Evolutionary conservation across 2,329 filamentous ascomycete genomes (phyloP).

Genomic region (Fusarium multiceps): DNA sequence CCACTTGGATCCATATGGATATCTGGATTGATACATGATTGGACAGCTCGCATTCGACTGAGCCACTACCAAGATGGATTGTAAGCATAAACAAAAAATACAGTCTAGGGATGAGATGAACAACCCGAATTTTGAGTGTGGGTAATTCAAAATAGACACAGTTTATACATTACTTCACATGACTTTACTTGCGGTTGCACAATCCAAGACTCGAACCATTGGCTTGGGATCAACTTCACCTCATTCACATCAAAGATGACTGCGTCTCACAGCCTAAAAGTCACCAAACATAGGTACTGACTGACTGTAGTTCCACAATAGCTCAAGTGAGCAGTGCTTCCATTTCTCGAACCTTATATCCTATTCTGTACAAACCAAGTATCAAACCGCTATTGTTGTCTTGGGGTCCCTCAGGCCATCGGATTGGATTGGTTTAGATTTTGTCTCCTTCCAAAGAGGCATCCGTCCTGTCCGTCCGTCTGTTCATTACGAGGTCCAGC

Average conservation of each 20-base stretch:
- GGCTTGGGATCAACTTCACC: background rate
- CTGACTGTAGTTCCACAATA: slow-evolving; percentile 21
- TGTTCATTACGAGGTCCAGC: slow-evolving; percentile 19
- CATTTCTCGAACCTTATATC: slow-evolving; percentile 25
- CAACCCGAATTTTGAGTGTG: background rate
- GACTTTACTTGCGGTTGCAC: background rate
- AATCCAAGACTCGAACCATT: background rate
- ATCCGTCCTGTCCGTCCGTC: slow-evolving; percentile 13
- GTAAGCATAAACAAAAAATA: background rate
- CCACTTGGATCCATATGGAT: background rate
- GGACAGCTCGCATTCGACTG: background rate
- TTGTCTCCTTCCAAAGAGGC: background rate
- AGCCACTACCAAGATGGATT: slow-evolving; percentile 3
- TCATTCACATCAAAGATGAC: slow-evolving; percentile 4
- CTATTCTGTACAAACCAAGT: slow-evolving; percentile 27
- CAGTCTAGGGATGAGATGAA: background rate
- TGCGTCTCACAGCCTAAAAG: background rate
- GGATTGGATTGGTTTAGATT: background rate
- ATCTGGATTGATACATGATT: background rate
- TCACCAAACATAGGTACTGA: background rate
- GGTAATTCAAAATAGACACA: background rate
- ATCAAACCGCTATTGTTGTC: slow-evolving; percentile 17
- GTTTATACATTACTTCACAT: background rate
- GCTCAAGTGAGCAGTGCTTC: slow-evolving; percentile 23
- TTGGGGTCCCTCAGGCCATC: slow-evolving; percentile 13